A percentile compares a stretch with the other conserved stretches of the same genome.
Conservation (phyloP, 768 basidiomycete genomes). For the Suillus ampliporus region DNA sequence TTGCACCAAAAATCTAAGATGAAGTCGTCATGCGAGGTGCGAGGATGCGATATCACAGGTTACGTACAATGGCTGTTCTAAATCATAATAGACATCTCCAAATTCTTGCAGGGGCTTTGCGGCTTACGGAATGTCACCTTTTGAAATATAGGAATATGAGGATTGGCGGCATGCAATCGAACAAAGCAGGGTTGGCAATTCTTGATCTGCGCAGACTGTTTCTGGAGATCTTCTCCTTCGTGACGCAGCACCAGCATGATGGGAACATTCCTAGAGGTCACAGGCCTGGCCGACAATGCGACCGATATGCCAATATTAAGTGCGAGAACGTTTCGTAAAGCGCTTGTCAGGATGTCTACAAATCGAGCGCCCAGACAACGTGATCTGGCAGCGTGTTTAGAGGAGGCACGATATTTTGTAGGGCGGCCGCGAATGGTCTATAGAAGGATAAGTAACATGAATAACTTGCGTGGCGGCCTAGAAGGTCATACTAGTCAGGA, state of each 20-base stretch:
- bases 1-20: too few relatives aligned
- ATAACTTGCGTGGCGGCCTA: constrained; percentile 1
- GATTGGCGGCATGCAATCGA: too few relatives aligned
- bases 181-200: constrained; percentile 23
- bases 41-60: too few relatives aligned
- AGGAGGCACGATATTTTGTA: constrained; percentile 64
- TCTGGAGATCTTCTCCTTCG: constrained; percentile 48
- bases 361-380: constrained; percentile 24
- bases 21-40: too few relatives aligned
- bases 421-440: constrained; percentile 43
- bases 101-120: too few relatives aligned
- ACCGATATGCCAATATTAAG: constrained; percentile 37
- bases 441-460: constrained; percentile 34
- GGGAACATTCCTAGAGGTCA: too few relatives aligned
- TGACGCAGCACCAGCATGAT: too few relatives aligned
- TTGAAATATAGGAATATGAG: too few relatives aligned
- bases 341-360: constrained; percentile 15
- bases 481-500: constrained; percentile 72
- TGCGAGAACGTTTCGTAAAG: constrained; percentile 39
- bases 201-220: constrained; percentile 7
- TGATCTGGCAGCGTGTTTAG: constrained; percentile 61
- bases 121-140: too few relatives aligned
- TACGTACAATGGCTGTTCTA: too few relatives aligned
- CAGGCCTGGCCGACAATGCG: too few relatives aligned
- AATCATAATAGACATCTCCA: background rate